Base-by-base conservation (phyloP, 495 filamentous ascomycete genomes). In the Annulohypoxylon stygium region DNA sequence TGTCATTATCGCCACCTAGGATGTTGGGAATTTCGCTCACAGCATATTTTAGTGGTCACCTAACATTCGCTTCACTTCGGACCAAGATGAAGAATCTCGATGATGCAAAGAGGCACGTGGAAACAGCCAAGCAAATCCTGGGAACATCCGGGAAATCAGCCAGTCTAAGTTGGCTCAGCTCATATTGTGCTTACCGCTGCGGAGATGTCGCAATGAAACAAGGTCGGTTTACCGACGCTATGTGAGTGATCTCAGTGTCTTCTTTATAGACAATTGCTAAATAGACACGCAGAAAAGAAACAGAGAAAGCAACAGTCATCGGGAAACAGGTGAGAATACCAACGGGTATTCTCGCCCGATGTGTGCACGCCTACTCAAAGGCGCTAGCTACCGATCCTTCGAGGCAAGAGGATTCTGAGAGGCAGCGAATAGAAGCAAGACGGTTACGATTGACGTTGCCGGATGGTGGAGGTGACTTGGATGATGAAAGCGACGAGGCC, bases 131-230 rank as follows among this genome's bases (percentile, higher is more conserved):
- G 25, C 3, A 62, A 16, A 54, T 69, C 10, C 37, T 69, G n/a
- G 58, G 54, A 45, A 37, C 36, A n/a, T 69, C 66, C 8, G 58
- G 66, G n/a, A 18, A 25, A 7, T 18, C 26, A 10, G 66, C 66
- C n/a, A 58, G 58, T 37, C 61, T 62, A 16, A 69, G 66, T 25
- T 69, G 66, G 66, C 57, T 69, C n/a, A 62, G 66, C 37, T 69
- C 66, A 23, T 69, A 69, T 18, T 68, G 57, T 36, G 65, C 65
- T 33, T 68, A 68, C 23, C 65, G 65, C 7, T 34, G 47, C 9
- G 65, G 65, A 2, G 41, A 69, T 36, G 58, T 69, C 16, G 66
- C 66, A 18, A 45, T 61, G 57, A 69, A 55, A 16, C 66, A 62
- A 62, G 48, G 58, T 11, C 66, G 48, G 5, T 55, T 62, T n/a